phyloP scores from a whole-genome alignment of 192 early-diverging fungal species.

The Umbelopsis isabellina region DNA sequence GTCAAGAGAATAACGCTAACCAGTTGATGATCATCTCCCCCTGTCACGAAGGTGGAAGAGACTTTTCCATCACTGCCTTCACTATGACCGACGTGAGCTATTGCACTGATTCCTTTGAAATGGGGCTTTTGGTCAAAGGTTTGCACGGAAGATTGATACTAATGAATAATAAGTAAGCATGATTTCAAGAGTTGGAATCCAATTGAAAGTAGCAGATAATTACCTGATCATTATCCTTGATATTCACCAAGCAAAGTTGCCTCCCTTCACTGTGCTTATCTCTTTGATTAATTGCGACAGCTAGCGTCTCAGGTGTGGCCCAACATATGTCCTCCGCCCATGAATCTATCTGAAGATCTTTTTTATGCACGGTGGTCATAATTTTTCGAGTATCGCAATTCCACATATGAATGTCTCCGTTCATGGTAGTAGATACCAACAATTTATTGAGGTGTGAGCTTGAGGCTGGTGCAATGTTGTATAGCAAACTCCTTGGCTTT shows the following conservation, averaged over 20 bases:
- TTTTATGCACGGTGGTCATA: not conserved
- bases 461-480: not conserved
- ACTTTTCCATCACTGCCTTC: not conserved
- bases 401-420: not conserved
- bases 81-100: not conserved
- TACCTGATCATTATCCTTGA: not conserved
- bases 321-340: constrained; percentile 13
- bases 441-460: not conserved
- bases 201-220: not conserved
- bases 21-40: constrained; percentile 7
- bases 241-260: not conserved
- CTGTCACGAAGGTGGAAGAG: not conserved
- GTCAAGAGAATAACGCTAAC: not conserved
- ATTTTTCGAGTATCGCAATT: not conserved
- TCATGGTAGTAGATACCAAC: not conserved
- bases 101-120: not conserved
- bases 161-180: not conserved
- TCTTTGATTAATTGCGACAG: not conserved
- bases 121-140: not conserved
- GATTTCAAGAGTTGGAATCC: no score
- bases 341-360: not conserved
- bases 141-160: not conserved
- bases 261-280: not conserved
- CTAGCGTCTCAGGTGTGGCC: not conserved
- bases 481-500: constrained; percentile 7